Evolutionary conservation across 2,329 filamentous ascomycete species (phyloP), one percentile per base, ranked within the genome.

Genomic region (Penicillium concentricum): DNA sequence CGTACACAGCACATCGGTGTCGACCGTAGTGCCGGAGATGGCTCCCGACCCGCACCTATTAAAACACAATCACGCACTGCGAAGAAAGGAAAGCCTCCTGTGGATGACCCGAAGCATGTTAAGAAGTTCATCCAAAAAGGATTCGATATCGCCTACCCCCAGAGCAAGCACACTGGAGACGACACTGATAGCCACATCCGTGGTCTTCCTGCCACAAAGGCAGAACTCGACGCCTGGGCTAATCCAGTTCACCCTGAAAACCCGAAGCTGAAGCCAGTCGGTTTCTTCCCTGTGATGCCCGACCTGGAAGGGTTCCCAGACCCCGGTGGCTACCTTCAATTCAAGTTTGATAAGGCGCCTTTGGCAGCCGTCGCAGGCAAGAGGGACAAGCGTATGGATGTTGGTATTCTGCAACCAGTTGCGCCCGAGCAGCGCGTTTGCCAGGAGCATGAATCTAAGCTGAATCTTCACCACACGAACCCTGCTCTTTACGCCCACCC

Each of bases 1-100:
- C 87, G 93, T 68, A 97, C 94, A 54, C 94, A 99, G 75, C 97
- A 97, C 78, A 97, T 96, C 69, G 76, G 77, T 26, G 71, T 76
- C 8, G 71, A 71, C 43, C 67, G 70, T 42, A 68, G 68, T 34
- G 70, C 69, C 5, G 67, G 71, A 2, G 73, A 75, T 35, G 69
- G 70, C 10, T 66, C 67, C 16, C 68, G 68, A 35, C 54, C 65
- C 22, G 48, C 69, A 4, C 59, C 70, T 13, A 59, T 64, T 16
- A 67, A 62, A 56, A 42, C 62, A 20, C 71, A 70, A 37, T 55
- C 64, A 42, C 69, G 68, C 22, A 30, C 54, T 7, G 42, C 60
- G 35, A 69, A 72, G 44, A 76, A 70, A 57, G 60, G 61, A 13
- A 77, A 76, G 59, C 63, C 65, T 37, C 75, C 67, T 9, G 75